A percentile compares a stretch with the other conserved stretches of the same genome.
phyloP scores from a whole-genome alignment of 2,329 filamentous ascomycete genomes.

The Paecilomyces dactylethromorphus region DNA sequence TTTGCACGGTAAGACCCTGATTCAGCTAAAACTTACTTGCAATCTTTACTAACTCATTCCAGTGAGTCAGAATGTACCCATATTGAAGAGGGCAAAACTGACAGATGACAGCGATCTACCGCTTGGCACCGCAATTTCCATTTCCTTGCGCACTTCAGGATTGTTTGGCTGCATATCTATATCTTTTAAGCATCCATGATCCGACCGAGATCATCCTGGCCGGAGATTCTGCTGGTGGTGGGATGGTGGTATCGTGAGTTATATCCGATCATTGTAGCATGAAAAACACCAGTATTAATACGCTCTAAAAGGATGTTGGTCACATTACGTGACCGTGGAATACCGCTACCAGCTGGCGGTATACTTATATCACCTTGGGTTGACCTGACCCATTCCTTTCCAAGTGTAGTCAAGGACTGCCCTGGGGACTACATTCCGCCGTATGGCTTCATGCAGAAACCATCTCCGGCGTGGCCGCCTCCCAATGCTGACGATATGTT shows the following conservation, averaged over 20 bases:
- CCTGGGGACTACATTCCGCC: conserved; percentile 82
- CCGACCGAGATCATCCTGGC: conserved; percentile 78
- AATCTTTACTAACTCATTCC: background rate
- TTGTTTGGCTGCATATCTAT: conserved; percentile 80
- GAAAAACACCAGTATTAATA: conserved; percentile 11
- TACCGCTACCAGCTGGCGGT: conserved; percentile 81
- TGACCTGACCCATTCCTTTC: conserved; percentile 91
- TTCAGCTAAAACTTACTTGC: background rate
- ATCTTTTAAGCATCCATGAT: conserved; percentile 68
- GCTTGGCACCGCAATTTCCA: conserved; percentile 86
- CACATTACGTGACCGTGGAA: conserved; percentile 69
- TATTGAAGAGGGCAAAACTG: conserved; percentile 5
- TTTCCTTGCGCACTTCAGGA: conserved; percentile 92
- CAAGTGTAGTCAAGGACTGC: conserved; percentile 69
- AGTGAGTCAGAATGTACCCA: conserved; percentile 13
- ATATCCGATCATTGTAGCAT: background rate
- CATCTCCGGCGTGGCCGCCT: conserved; percentile 86
- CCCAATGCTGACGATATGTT: conserved; percentile 70
- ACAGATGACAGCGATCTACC: conserved; percentile 56
- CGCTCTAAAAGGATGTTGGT: conserved; percentile 56
- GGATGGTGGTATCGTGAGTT: conserved; percentile 66
- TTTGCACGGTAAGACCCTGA: conserved; percentile 56
- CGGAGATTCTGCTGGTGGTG: conserved; percentile 88
- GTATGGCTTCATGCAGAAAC: conserved; percentile 83
- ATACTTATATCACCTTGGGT: conserved; percentile 94